phyloP scores from a whole-genome alignment of 495 filamentous ascomycete species.

The Lichenothelia convexa region DNA sequence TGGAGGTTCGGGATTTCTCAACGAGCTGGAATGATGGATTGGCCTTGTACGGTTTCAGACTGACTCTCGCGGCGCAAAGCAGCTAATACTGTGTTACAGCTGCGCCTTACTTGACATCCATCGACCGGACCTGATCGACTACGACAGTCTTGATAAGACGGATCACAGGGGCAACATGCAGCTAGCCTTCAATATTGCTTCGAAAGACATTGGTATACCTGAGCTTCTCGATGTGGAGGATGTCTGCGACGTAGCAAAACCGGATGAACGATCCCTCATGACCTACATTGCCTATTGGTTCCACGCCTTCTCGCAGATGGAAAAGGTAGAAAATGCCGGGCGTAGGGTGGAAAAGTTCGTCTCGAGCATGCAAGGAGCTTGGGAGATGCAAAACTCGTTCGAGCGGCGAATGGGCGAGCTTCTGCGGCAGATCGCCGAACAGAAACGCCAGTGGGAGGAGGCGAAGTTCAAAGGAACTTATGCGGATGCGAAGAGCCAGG shows the following conservation, averaged over 20 bases:
- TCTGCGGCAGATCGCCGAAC: conserved; percentile 50
- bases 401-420: conserved; percentile 75
- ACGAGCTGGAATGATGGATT: conserved; percentile 92
- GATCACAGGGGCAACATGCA: conserved; percentile 97
- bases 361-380: conserved; percentile 96
- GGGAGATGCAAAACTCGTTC: conserved; percentile 96
- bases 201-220: conserved; percentile 92
- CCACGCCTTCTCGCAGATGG: conserved; percentile 96
- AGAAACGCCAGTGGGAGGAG: conserved; percentile 54
- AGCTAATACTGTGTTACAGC: conserved; percentile 13
- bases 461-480: conserved; percentile 83
- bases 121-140: conserved; percentile 92
- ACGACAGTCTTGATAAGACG: conserved; percentile 76
- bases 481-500: conserved; percentile 78
- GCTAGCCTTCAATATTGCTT: conserved; percentile 85
- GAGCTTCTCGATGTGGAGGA: conserved; percentile 93
- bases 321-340: conserved; percentile 92
- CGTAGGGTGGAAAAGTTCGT: conserved; percentile 96
- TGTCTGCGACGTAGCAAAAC: conserved; percentile 88
- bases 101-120: conserved; percentile 95
- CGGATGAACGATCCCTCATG: conserved; percentile 93
- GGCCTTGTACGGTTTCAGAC: conserved; percentile 39
- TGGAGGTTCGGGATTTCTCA: conserved; percentile 86
- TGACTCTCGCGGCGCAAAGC: not conserved
- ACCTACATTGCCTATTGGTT: conserved; percentile 99